Percentiles rank a stretch among this genome's conserved stretches.
Evolutionary conservation across 371 early-diverging fungal species (phyloP).

Genomic region (Mucor velutinosus): DNA sequence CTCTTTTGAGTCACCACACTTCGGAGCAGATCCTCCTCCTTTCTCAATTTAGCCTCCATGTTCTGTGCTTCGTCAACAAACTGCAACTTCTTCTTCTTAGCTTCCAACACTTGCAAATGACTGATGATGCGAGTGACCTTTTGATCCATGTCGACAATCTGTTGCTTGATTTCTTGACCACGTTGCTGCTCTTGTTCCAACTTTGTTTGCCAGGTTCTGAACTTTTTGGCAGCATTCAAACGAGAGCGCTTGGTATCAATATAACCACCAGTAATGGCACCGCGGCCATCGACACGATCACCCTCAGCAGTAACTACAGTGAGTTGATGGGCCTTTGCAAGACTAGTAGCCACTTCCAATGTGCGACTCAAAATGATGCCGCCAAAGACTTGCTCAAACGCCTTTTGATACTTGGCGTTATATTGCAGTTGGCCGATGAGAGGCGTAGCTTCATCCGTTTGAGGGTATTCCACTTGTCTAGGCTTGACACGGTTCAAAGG

Average conservation of each 20-base stretch:
- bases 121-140: slow-evolving; percentile 64
- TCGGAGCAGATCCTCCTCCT: slow-evolving; percentile 59
- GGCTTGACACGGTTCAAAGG: slow-evolving; percentile 89
- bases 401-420: slow-evolving; percentile 65
- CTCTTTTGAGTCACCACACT: slow-evolving; percentile 44
- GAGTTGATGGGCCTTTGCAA: slow-evolving; percentile 75
- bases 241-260: slow-evolving; percentile 76
- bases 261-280: slow-evolving; percentile 94
- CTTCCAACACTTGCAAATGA: slow-evolving; percentile 51
- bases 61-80: slow-evolving; percentile 55
- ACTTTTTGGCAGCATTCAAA: slow-evolving; percentile 68
- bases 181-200: slow-evolving; percentile 53
- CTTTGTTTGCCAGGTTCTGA: slow-evolving; percentile 42
- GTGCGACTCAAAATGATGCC: slow-evolving; percentile 86
- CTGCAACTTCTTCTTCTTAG: slow-evolving; percentile 49
- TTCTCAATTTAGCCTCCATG: slow-evolving; percentile 52
- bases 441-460: slow-evolving; percentile 80
- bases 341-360: slow-evolving; percentile 82
- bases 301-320: slow-evolving; percentile 93
- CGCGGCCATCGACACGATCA: slow-evolving; percentile 91
- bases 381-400: slow-evolving; percentile 89
- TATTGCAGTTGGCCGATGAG: slow-evolving; percentile 77
- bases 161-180: slow-evolving; percentile 45
- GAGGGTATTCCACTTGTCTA: slow-evolving; percentile 63
- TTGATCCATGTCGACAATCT: slow-evolving; percentile 67